Evolutionary conservation across 2,329 filamentous ascomycete genomes (phyloP), one percentile per base, ranked within the genome.

Genomic region (Xylariaceae sp.): DNA sequence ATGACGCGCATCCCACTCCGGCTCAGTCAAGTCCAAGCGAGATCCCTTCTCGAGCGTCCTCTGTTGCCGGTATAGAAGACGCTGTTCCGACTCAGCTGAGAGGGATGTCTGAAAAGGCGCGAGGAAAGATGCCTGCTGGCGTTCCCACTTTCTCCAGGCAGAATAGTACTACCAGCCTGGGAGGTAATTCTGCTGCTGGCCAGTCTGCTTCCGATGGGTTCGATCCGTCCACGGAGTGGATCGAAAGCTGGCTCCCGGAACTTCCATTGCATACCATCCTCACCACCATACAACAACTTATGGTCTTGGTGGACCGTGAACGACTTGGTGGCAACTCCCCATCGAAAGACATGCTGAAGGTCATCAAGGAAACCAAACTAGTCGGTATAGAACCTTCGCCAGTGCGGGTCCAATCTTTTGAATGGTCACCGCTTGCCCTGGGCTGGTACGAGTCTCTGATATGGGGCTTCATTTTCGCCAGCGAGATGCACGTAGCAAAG

Each of bases 371-470:
- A 13, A 73, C 83, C 1, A 71, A 76, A 35, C 68, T 94, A 30
- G 73, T 79, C 8, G 82, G 79, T 7, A 78, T 95, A 26, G 88
- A 95, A 31, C 76, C 85, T 1, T 80, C 80, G 1, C 72, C 83
- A 0, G 74, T 87, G 36, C 76, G 85, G 21, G 83, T 92, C 12
- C 89, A 96, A 57, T 83, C 87, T 11, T 97, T 97, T 55, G 88
- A 95, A 64, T 97, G 90, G 90, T 90, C 88, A 3, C 82, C 86
- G 0, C 70, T 95, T 23, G 85, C 87, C 0, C 71, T 97, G 35
- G 90, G 89, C 34, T 97, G 92, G 92, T 96, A 97, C 61, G 88
- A 96, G 62, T 90, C 87, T 4, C 71, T 97, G 9, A 71, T 98
- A 8, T 98, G 92, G 92, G 83, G 88, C 12, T 86, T 96, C 52